phyloP scores from a whole-genome alignment of 169 alveolate genomes.

The Plasmodium knowlesi region DNA sequence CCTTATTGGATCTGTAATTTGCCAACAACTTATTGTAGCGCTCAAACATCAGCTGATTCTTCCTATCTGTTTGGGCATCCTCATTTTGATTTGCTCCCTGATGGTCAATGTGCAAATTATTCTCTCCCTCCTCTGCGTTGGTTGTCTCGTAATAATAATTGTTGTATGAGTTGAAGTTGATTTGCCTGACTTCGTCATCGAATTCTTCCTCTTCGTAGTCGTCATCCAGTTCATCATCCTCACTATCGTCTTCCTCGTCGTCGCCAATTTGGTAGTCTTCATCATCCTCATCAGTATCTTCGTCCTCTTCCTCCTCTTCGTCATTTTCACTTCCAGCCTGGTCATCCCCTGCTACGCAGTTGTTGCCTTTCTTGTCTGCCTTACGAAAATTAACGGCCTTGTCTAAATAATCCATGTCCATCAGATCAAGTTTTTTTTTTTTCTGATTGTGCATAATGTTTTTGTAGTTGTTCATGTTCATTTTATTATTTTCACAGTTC shows the following conservation, averaged over 20 bases:
- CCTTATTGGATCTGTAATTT: constrained; percentile 2
- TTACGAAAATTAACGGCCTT: background rate
- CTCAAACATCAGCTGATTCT: constrained; percentile 25
- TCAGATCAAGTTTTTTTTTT: constrained; percentile 11
- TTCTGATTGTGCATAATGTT: constrained; percentile 47
- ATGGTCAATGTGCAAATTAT: background rate
- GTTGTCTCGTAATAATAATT: constrained; percentile 24
- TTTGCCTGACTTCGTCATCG: constrained; percentile 24
- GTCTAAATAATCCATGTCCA: constrained; percentile 17
- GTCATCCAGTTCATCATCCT: constrained; percentile 3
- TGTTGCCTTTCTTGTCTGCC: background rate
- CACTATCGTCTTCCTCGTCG: background rate
- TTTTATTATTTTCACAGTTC: constrained; percentile 45
- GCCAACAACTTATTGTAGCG: constrained; percentile 35
- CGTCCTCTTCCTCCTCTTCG: background rate
- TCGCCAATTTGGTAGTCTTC: background rate
- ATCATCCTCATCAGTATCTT: background rate
- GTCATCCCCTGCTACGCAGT: background rate
- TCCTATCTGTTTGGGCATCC: background rate
- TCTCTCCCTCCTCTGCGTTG: constrained; percentile 16
- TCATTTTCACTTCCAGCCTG: background rate
- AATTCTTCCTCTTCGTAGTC: constrained; percentile 26
- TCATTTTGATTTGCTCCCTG: background rate
- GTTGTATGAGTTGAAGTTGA: constrained; percentile 51
- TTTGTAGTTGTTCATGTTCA: constrained; percentile 32